phyloP scores from a whole-genome alignment of 768 basidiomycete genomes.

The Mycena alexandri region DNA sequence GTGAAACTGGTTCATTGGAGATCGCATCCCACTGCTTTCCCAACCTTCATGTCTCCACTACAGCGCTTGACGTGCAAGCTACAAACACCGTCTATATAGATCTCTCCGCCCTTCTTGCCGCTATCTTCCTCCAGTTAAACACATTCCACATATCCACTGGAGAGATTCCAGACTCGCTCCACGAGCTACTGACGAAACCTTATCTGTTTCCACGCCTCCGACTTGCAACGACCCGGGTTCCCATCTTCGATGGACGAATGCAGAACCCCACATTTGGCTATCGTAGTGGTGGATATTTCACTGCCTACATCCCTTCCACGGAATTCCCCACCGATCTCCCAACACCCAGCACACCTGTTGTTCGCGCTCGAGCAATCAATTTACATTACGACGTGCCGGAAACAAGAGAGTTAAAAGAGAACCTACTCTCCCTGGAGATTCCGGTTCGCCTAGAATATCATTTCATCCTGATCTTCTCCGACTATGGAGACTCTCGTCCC shows the following conservation, averaged over 20 bases:
- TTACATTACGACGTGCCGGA: neutral
- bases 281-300: constrained; percentile 1
- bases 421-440: neutral
- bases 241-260: constrained; percentile 11
- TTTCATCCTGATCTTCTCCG: constrained; percentile 2
- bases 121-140: neutral
- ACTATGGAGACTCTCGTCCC: neutral
- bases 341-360: too few relatives aligned
- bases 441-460: neutral
- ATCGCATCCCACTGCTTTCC: neutral
- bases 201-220: neutral
- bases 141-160: too few relatives aligned
- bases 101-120: neutral
- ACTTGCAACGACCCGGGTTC: neutral
- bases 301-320: neutral
- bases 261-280: constrained; percentile 1
- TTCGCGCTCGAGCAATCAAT: neutral
- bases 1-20: neutral
- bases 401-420: neutral
- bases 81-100: neutral
- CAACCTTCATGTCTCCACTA: neutral
- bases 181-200: neutral
- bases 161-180: neutral
- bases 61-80: neutral
- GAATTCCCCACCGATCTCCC: too few relatives aligned